Percentiles rank a stretch among this genome's conserved stretches.
These are phyloP conservation scores for Lactifluus hygrophoroides DNA, from an alignment of 768 basidiomycete genomes.

Conservation along the genomic window DNA sequence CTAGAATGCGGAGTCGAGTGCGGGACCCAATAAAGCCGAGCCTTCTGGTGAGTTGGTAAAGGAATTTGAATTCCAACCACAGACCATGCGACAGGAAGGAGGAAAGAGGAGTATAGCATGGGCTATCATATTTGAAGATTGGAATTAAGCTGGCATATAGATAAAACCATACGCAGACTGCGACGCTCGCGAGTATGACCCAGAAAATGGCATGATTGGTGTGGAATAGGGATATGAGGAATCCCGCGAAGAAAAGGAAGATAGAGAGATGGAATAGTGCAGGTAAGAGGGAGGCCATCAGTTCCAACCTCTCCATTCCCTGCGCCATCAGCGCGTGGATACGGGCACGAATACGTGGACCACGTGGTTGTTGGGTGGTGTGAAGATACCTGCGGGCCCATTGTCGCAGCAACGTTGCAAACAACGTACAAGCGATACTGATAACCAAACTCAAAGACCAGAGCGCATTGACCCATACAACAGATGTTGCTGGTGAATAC, in stretches of 20 bases:
- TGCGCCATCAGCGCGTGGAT: not conserved
- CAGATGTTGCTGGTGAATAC: not conserved
- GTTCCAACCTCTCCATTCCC: not conserved
- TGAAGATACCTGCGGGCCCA: slow-evolving; percentile 1
- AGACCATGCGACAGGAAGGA: too few species aligned
- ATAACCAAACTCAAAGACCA: slow-evolving; percentile 5
- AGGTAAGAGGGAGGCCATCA: too few species aligned
- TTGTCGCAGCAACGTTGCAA: not conserved
- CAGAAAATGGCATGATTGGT: not conserved
- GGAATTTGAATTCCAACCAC: not conserved
- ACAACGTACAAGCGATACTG: not conserved
- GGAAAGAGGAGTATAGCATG: too few species aligned
- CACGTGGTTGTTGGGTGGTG: not conserved
- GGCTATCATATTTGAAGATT: not conserved
- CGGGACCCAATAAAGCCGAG: not conserved
- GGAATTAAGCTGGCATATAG: not conserved
- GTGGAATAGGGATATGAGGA: not conserved
- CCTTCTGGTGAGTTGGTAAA: not conserved
- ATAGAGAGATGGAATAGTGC: not conserved
- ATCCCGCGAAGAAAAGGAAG: not conserved
- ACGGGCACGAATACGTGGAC: not conserved
- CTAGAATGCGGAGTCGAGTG: not conserved
- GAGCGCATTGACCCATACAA: not conserved
- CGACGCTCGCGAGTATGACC: not conserved
- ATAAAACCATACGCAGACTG: not conserved